Evolutionary conservation across 345 rosid genomes (phyloP).

Genomic region (Populus pruinosa): DNA sequence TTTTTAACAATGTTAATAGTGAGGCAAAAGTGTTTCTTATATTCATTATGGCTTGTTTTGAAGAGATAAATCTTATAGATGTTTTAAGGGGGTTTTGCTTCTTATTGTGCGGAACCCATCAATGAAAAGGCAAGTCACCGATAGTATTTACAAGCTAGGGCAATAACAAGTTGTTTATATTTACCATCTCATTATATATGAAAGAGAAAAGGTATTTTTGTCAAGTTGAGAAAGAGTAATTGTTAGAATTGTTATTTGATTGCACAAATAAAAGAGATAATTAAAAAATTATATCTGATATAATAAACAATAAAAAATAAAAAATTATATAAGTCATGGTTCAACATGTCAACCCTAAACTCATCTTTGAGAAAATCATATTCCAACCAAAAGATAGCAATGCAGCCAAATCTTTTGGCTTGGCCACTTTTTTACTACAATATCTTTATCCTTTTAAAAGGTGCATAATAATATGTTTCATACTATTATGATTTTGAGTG

Average conservation of each 20-base stretch:
- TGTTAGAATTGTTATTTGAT: constrained; percentile 54
- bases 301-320: constrained; percentile 10
- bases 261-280: not conserved
- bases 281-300: not conserved
- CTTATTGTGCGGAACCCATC: constrained; percentile 88
- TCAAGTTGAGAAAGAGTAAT: constrained; percentile 50
- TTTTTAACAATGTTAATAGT: constrained; percentile 50
- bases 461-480: too few relatives aligned
- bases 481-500: too few relatives aligned
- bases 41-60: constrained; percentile 66
- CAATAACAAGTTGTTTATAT: constrained; percentile 55
- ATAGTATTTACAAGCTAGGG: constrained; percentile 73
- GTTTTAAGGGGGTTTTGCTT: constrained; percentile 75
- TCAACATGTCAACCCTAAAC: constrained; percentile 11
- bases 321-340: constrained; percentile 33
- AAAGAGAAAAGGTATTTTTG: constrained; percentile 48
- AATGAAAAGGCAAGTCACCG: constrained; percentile 72
- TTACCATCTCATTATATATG: constrained; percentile 56
- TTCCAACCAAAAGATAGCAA: constrained; percentile 27
- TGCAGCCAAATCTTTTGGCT: constrained; percentile 17
- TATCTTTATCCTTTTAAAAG: not conserved
- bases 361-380: constrained; percentile 22
- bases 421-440: not conserved
- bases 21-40: constrained; percentile 67
- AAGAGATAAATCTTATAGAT: constrained; percentile 75